phyloP scores from a whole-genome alignment of 2,329 filamentous ascomycete species.

The Gnomoniopsis smithogilvyi region DNA sequence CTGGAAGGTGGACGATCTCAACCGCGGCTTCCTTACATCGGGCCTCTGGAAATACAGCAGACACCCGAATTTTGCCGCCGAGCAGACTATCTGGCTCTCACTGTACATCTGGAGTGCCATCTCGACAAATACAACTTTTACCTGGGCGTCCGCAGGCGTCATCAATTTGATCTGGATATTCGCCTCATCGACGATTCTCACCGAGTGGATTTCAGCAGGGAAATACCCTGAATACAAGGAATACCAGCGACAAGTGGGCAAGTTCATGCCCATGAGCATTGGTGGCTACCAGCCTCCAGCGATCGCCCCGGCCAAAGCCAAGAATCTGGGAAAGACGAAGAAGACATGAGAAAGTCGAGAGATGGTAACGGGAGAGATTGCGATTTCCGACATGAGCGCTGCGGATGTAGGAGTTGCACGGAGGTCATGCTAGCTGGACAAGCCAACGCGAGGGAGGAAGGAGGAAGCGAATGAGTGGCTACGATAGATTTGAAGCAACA shows the following conservation, averaged over 20 bases:
- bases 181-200: slow-evolving; percentile 84
- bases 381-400: not conserved
- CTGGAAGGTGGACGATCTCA: slow-evolving; percentile 71
- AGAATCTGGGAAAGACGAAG: not conserved
- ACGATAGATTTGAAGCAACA: not conserved
- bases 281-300: slow-evolving; percentile 39
- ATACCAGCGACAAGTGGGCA: slow-evolving; percentile 80
- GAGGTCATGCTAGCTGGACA: not conserved
- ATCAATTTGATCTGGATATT: slow-evolving; percentile 74
- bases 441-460: not conserved
- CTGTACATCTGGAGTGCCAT: slow-evolving; percentile 87
- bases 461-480: no score
- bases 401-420: not conserved
- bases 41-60: slow-evolving; percentile 86
- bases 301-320: slow-evolving; percentile 33
- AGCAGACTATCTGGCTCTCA: slow-evolving; percentile 85
- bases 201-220: slow-evolving; percentile 71
- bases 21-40: slow-evolving; percentile 81
- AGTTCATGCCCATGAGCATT: slow-evolving; percentile 66
- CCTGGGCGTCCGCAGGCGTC: slow-evolving; percentile 74
- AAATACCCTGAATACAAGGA: slow-evolving; percentile 88
- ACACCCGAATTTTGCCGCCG: slow-evolving; percentile 92
- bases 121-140: slow-evolving; percentile 66
- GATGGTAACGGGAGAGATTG: not conserved
- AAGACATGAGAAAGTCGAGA: not conserved